Conservation (phyloP, 176 grass and related monocot genomes). For the Elaeis guineensis region DNA sequence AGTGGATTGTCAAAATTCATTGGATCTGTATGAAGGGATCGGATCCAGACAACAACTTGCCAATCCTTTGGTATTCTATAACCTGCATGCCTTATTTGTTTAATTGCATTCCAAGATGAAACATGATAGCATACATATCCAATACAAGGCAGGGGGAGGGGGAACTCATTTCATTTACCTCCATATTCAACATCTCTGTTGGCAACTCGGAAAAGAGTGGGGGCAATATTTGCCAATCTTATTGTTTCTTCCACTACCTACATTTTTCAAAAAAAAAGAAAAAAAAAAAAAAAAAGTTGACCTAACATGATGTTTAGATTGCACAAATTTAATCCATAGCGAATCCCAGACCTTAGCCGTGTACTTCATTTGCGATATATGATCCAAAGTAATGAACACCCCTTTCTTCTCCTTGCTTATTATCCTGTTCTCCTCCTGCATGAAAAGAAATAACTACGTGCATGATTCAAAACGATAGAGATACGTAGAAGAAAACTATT, state of each 20-base stretch:
- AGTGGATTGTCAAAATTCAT: conserved; percentile 25
- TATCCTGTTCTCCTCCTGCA: conserved; percentile 12
- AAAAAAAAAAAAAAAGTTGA: too few species aligned
- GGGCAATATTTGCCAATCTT: conserved; percentile 6
- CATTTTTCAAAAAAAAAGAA: too few species aligned
- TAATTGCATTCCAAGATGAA: too few species aligned
- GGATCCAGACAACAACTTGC: conserved; percentile 33
- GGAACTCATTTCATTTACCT: background rate
- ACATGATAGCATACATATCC: too few species aligned
- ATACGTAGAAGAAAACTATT: too few species aligned
- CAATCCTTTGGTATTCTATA: conserved; percentile 34
- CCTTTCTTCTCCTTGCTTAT: conserved; percentile 17
- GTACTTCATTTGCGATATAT: conserved; percentile 18
- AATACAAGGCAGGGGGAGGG: too few species aligned
- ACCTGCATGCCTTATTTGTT: background rate
- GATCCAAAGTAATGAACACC: conserved; percentile 21
- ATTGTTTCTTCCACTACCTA: conserved; percentile 28
- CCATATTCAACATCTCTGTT: conserved; percentile 24
- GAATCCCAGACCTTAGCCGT: conserved; percentile 20
- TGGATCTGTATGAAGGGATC: conserved; percentile 24
- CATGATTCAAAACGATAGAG: too few species aligned
- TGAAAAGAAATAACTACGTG: too few species aligned
- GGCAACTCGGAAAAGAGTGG: background rate
- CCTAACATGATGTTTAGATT: too few species aligned
- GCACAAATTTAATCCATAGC: too few species aligned